Base-by-base conservation (phyloP, 495 filamentous ascomycete genomes). In the Aspergillus conjunctus region DNA sequence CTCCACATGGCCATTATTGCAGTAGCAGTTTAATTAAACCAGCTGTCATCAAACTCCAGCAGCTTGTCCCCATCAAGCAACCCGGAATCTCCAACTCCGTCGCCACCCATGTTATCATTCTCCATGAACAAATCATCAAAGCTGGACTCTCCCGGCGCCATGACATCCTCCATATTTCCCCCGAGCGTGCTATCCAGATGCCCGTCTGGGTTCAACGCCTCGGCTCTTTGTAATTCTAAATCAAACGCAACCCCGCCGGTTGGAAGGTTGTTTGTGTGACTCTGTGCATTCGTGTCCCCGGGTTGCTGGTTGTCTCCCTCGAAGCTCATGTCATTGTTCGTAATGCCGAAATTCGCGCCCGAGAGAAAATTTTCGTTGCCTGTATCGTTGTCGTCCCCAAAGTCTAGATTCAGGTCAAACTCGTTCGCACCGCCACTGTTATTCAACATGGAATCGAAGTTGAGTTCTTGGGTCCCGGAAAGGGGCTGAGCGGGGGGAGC, bases 91-190 rank as follows among this genome's bases (percentile, higher is more conserved):
- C 70, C 74, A 12, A 49, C 58, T 0, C 68, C 68, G 7, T 71
- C 70, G 4, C 69, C 73, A 10, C 64, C 76, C 44, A 77, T 54
- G 51, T 75, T 74, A 8, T 79, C 76, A 18, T 56, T 77, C 39
- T 78, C 78, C 70, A 80, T 70, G 61, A 83, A 82, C 18, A 81
- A 53, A 53, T 83, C 80, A 51, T 83, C 80, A 33, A 81, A 80
- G 54, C 67, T 81, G 3, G 79, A 79, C 64, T 78, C 77, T n/a
- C 76, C 78, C 4, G 73, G 76, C 7, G 56, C 73, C 70, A 79
- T 78, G 20, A 76, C 66, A 61, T 80, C 77, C 9, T 80, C 76
- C 48, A 64, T 65, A 43, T 49, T 58, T 33, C 44, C 56, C 7
- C 68, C 62, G n/a, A 54, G 44, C 37, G 48, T 32, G 32, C 48